A percentile compares a stretch with the other conserved stretches of the same genome.
phyloP scores from a whole-genome alignment of 805 yeast species.

The Kazachstania bromeliacearum region DNA sequence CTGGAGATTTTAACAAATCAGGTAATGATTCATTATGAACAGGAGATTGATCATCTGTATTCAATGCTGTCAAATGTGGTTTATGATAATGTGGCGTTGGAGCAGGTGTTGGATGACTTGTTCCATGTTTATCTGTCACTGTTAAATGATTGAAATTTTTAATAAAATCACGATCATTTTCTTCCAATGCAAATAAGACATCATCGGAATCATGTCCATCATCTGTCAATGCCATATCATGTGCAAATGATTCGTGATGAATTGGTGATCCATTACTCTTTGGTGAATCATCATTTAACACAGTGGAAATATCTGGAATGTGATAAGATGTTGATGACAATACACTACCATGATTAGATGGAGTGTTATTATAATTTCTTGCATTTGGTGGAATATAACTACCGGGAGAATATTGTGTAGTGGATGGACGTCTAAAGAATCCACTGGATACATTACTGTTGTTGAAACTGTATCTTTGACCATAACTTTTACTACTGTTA shows the following conservation, averaged over 20 bases:
- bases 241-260: background rate
- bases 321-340: constrained; percentile 10
- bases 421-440: constrained; percentile 5
- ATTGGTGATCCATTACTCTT: background rate
- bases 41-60: background rate
- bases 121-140: constrained; percentile 8
- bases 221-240: constrained; percentile 22
- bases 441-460: constrained; percentile 5
- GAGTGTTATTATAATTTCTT: constrained; percentile 26
- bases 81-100: background rate
- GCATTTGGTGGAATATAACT: constrained; percentile 68
- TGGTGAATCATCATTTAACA: constrained; percentile 12
- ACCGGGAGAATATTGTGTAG: constrained; percentile 32
- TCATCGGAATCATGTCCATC: constrained; percentile 27
- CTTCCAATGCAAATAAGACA: constrained; percentile 28
- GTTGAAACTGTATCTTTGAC: constrained; percentile 5
- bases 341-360: constrained; percentile 8
- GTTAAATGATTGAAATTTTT: constrained; percentile 21
- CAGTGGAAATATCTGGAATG: constrained; percentile 20
- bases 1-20: constrained; percentile 27
- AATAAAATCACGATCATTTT: constrained; percentile 25
- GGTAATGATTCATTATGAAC: constrained; percentile 12
- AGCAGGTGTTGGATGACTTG: constrained; percentile 2
- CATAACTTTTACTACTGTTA: constrained; percentile 7
- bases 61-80: background rate